Base-by-base conservation (phyloP, 192 early-diverging fungal genomes). In the Backusella tuberculispora region DNA sequence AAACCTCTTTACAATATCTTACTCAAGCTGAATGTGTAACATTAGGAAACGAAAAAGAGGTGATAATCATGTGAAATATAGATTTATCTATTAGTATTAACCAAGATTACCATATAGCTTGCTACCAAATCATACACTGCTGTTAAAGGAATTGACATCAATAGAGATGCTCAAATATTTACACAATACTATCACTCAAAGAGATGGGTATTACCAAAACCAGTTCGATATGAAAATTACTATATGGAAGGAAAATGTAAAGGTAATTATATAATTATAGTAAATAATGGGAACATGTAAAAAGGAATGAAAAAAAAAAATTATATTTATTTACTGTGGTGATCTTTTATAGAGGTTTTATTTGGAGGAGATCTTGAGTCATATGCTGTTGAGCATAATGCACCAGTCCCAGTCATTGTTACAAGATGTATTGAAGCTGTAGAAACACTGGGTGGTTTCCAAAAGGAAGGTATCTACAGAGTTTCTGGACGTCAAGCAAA, bases 381-480 rank as follows among this genome's bases (percentile, higher is more conserved):
- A 29, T 82, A 82, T 38, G 63, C 70, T n/a, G 24, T 66, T 12
- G 74, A 72, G 40, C 77, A 82, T 63, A 56, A 73, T 14, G 75
- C 44, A 64, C 66, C 67, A 0, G 77, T 82, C 0, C 81, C 81
- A 21, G 47, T 82, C 8, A 53, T 82, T 37, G 81, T 82, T 0
- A 67, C 71, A 10, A 71, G 73, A 47, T 82, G 81, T 37, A 74
- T 82, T 41, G 74, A 73, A 29, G 76, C 77, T 38, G 46, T 82
- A 45, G 77, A 82, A 37, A 63, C 60, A 10, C 19, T 78, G 66
- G 77, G 77, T 34, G 79, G 75, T 10, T 48, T 79, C 2, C 71
- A 82, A 43, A 78, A 77, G 44, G 81, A 82, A 66, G 81, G 81
- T 29, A 76, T 82, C 37, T 82, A 82, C 44, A 74, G 81, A 8